Base-by-base conservation (phyloP, 2,329 filamentous ascomycete genomes). In the Akanthomyces dipterigenus region DNA sequence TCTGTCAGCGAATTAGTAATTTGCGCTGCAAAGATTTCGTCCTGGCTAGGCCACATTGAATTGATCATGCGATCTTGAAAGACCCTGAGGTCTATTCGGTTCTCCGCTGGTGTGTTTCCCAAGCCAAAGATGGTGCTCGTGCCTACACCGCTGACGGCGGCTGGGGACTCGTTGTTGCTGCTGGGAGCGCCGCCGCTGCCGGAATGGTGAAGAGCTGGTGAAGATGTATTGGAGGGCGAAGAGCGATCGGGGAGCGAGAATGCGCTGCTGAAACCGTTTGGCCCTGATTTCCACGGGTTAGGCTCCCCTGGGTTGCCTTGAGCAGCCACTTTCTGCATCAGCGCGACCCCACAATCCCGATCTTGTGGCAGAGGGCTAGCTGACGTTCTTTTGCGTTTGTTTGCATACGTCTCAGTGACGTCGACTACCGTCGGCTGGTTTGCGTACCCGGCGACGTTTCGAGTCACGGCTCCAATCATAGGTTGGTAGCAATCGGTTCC, bases 31-130 rank as follows among this genome's bases (percentile, higher is more conserved):
- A 75, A 61, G 0, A 67, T 64, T 22, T 72, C 69, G 38, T 73
- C 73, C 6, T 70, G 68, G 6, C 65, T 59, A 36, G 69, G 67
- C 73, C 72, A 75, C 26, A 71, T 56, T 0, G 71, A 70, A 18
- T 67, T 68, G 16, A 65, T 50, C 5, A 71, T 66, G 5, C 71
- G 71, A 5, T 69, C 72, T 58, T 74, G 72, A 12, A 75, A 70
- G 6, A 68, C 63, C 28, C 72, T 66, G 31, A 74, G 57, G 40
- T 75, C 72, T 24, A 75, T 64, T 20, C 70, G 66, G 42, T 75
- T 75, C 60, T 75, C 73, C 58, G 75, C 73, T 6, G 65, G 65
- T 14, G 69, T 73, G 64, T 72, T 75, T n/a, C 72, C 72, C n/a
- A 73, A 69, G 16, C 62, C 62, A 40, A 61, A 61, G 16, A 55